Base-by-base conservation (phyloP, 192 early-diverging fungal genomes). In the Funneliformis geosporum region DNA sequence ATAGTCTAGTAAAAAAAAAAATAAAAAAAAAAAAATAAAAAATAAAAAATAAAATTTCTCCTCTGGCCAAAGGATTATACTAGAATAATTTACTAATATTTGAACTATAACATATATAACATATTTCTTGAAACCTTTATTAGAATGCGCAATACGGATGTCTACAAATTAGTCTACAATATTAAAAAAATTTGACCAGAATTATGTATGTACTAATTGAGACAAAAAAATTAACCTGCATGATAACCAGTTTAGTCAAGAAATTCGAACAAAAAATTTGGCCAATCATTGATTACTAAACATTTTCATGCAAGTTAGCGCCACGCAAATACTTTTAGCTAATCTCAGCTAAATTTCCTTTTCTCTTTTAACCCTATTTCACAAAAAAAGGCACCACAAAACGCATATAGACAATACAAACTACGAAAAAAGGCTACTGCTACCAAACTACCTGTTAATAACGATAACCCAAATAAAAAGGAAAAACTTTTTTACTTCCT, bases 381-480 rank as follows among this genome's bases (percentile, higher is more conserved):
- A 55, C 50, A 55, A 21, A 55, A 55, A 47, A 50, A 55, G 21
- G 50, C 50, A 21, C 50, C 50, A 55, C 50, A 55, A 55, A 55
- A 55, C 50, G 50, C 50, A 55, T 55, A 55, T 55, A 55, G 50
- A 55, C 50, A 55, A 69, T 69, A 69, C 67, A 43, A 40, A 69
- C 67, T 69, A 69, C 67, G 67, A 33, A 69, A 69, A 69, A 69
- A 69, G 67, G 67, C 23, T 69, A 69, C 67, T 44, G 40, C 67
- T 69, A 69, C 67, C 67, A 38, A 69, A 40, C 18, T 69, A 69
- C 67, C 67, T 39, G 67, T 69, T 40, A 69, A 69, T 21, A 42
- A 42, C n/a, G n/a, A 38, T 69, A 55, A 9, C 67, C n/a, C 7
- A 11, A n/a, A 43, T 21, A 39, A 44, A n/a, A 40, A 69, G 42